Conservation (phyloP, 352 stramenopile genomes). For the Globisporangium middletonii region DNA sequence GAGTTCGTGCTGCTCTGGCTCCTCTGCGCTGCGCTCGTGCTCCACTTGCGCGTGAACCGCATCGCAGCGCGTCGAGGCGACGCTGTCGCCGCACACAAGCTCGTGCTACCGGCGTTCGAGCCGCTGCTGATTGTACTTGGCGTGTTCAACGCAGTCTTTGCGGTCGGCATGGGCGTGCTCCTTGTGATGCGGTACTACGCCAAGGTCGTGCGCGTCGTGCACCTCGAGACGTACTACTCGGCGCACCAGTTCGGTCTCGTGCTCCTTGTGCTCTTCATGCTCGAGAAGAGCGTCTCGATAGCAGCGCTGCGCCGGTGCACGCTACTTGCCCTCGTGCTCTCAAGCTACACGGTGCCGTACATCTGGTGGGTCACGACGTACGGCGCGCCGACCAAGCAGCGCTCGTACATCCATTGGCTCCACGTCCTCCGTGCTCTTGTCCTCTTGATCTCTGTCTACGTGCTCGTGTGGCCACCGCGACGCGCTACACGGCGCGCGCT, state of each 20-base stretch:
- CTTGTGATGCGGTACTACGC: slow-evolving; percentile 19
- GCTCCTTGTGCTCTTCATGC: slow-evolving; percentile 32
- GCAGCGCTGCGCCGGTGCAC: slow-evolving; percentile 26
- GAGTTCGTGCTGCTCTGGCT: slow-evolving; percentile 25
- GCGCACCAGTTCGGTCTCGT: slow-evolving; percentile 30
- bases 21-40: slow-evolving; percentile 25
- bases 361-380: slow-evolving; percentile 16
- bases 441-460: slow-evolving; percentile 22
- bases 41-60: slow-evolving; percentile 29
- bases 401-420: slow-evolving; percentile 9
- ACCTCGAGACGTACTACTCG: slow-evolving; percentile 23
- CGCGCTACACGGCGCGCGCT: slow-evolving; percentile 24
- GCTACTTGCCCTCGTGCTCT: slow-evolving; percentile 18
- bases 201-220: slow-evolving; percentile 12
- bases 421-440: slow-evolving; percentile 14
- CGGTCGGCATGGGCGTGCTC: slow-evolving; percentile 18
- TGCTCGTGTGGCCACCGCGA: slow-evolving; percentile 24
- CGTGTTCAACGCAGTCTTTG: slow-evolving; percentile 22
- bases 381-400: slow-evolving; percentile 9
- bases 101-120: slow-evolving; percentile 39
- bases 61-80: slow-evolving; percentile 23
- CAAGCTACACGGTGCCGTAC: slow-evolving; percentile 21
- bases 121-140: slow-evolving; percentile 30
- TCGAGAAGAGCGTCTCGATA: slow-evolving; percentile 39
- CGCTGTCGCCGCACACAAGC: slow-evolving; percentile 21